These are phyloP conservation scores for Cyanidioschyzon merolae DNA, from an alignment of 23 red algal genomes.

Conservation along the genomic window DNA sequence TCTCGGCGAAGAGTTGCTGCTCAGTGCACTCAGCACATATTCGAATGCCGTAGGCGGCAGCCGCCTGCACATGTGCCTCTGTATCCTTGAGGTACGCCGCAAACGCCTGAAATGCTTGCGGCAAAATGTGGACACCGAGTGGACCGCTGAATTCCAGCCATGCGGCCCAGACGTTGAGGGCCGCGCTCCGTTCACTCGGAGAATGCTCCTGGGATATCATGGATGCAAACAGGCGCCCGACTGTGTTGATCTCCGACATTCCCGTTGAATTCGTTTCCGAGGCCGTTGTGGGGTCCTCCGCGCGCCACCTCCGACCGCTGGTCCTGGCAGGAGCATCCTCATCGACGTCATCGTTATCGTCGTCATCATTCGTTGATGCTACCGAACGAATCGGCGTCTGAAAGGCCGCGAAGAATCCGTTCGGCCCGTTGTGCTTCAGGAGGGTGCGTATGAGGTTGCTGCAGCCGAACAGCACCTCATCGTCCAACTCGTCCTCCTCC, in stretches of 20 bases:
- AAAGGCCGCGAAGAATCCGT: conserved; percentile 48
- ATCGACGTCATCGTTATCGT: neutral
- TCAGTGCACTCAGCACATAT: conserved; percentile 65
- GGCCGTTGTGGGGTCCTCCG: neutral
- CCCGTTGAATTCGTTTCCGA: neutral
- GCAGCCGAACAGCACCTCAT: conserved; percentile 45
- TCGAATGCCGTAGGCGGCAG: conserved; percentile 75
- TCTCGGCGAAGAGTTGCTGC: conserved; percentile 14
- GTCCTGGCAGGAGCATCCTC: neutral
- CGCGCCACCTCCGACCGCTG: too few species aligned
- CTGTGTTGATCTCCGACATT: neutral
- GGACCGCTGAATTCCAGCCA: conserved; percentile 55
- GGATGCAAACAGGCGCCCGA: conserved; percentile 37
- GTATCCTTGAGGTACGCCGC: conserved; percentile 39
- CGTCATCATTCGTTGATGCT: neutral
- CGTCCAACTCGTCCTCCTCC: conserved; percentile 65
- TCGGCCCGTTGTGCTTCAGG: conserved; percentile 21
- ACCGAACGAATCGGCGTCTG: neutral
- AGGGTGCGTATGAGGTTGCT: conserved; percentile 26
- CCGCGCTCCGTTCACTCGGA: conserved; percentile 50
- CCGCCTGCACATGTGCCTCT: conserved; percentile 55
- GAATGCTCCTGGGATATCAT: conserved; percentile 41
- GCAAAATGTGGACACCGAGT: conserved; percentile 36
- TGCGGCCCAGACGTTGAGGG: conserved; percentile 73
- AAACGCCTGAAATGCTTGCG: conserved; percentile 47